phyloP scores from a whole-genome alignment of 208 protist species.

The Trypanosoma scelopori region DNA sequence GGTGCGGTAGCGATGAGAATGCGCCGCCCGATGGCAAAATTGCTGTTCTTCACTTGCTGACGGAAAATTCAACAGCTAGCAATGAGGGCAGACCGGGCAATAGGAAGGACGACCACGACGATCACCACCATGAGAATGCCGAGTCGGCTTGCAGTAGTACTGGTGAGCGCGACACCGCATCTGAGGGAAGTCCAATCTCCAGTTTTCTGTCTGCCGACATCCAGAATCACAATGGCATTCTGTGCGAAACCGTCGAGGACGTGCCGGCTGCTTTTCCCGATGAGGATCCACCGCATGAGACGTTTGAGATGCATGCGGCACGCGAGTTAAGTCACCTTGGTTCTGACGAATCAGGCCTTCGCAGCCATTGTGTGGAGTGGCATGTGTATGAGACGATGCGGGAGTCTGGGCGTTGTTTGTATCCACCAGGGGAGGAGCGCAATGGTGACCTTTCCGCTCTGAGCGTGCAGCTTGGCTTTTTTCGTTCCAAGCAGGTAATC shows the following conservation, averaged over 20 bases:
- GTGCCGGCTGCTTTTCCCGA: conserved; percentile 4
- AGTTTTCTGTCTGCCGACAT: conserved; percentile 23
- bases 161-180: conserved; percentile 18
- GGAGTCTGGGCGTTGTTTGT: conserved; percentile 80
- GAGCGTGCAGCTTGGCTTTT: conserved; percentile 83
- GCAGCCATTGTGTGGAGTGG: conserved; percentile 44
- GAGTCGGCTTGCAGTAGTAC: conserved; percentile 1
- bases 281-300: conserved; percentile 36
- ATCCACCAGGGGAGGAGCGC: conserved; percentile 48
- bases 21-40: too few species aligned
- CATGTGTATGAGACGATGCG: conserved; percentile 73
- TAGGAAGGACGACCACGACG: conserved; percentile 73
- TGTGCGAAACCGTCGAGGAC: conserved; percentile 26
- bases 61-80: neutral
- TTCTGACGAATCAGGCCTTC: conserved; percentile 38
- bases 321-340: conserved; percentile 35
- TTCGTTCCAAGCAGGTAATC: conserved; percentile 81
- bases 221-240: conserved; percentile 66
- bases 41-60: neutral
- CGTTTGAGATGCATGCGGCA: conserved; percentile 51
- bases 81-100: neutral
- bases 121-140: conserved; percentile 90
- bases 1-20: too few species aligned
- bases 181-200: conserved; percentile 28
- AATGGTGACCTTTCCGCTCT: conserved; percentile 42